Evolutionary conservation across 106 monocot genomes (phyloP).

Genomic region (Allium sativum): DNA sequence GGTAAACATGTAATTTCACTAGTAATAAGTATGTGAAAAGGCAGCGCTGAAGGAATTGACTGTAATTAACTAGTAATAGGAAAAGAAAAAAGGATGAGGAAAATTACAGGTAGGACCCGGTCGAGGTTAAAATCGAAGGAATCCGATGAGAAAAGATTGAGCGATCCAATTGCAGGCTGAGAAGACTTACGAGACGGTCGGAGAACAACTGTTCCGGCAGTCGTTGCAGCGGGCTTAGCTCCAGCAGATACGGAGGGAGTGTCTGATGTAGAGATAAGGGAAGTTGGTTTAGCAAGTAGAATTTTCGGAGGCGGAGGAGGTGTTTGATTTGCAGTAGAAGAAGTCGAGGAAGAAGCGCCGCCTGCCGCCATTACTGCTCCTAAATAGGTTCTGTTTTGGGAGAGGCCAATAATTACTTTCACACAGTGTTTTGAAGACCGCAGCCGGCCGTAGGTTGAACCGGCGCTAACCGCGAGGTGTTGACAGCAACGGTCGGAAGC

Average conservation of each 20-base stretch:
- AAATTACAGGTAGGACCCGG: conserved; percentile 59
- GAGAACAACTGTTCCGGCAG: conserved; percentile 12
- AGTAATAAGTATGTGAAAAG: no score
- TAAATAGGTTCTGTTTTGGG: no score
- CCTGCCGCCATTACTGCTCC: neutral
- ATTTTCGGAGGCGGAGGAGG: conserved; percentile 71
- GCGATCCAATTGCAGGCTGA: conserved; percentile 32
- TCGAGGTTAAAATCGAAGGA: conserved; percentile 81
- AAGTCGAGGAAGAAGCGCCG: conserved; percentile 10
- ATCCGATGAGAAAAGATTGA: conserved; percentile 59
- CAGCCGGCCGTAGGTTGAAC: no score
- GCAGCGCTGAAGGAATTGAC: no score
- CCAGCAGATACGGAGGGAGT: conserved; percentile 17
- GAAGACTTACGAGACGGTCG: conserved; percentile 43
- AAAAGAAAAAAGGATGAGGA: neutral
- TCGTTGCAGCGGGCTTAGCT: conserved; percentile 4
- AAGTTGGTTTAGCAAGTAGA: conserved; percentile 70
- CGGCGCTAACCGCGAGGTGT: no score
- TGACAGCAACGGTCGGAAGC: no score
- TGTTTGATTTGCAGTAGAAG: conserved; percentile 17
- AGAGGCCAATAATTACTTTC: no score
- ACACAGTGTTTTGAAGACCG: no score
- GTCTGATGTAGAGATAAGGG: conserved; percentile 16
- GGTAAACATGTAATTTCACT: no score
- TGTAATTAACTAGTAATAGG: no score